Base-by-base conservation (phyloP, 2,329 filamentous ascomycete genomes). In the Pochonia chlamydosporia region DNA sequence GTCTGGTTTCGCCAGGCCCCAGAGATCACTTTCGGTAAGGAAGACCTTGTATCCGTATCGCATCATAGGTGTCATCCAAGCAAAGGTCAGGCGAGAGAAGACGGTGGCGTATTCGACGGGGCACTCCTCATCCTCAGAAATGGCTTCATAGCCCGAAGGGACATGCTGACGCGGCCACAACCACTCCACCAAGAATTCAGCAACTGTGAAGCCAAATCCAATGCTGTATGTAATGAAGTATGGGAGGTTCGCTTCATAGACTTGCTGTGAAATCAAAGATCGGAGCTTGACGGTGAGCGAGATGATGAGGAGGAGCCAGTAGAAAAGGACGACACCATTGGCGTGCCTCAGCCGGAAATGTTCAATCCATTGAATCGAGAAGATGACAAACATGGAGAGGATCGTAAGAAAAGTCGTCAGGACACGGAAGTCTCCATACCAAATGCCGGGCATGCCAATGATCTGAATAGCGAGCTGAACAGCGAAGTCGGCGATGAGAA, bases 21-120 rank as follows among this genome's bases (percentile, higher is more conserved):
- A 99, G 21, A 99, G 76, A 65, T 99, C 92, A 53, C 96, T 89
- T 64, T 97, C 90, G 1, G 90, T 96, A 52, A 99, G 74, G 64
- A 83, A 99, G 49, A 91, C 82, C 61, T 86, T 88, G 72, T 99
- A 97, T 1, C 93, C 93, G 61, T 85, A 85, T 62, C 84, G 90
- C 93, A 99, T 99, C 79, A 99, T 72, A 0, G 93, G 91, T 0
- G 93, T 97, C 92, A 99, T 96, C 93, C 93, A 99, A 46, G 87
- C 85, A 66, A 99, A 99, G 0, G 92, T 96, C 40, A 99, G 76
- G 43, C 88, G 82, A 4, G 92, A 96, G 69, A 99, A 99, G 44
- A 97, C 76, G 50, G 92, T 90, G 11, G 93, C 91, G 64, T 96
- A 95, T 67, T 97, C 91, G 52, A 88, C 83, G 0, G 87, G 87